phyloP scores from a whole-genome alignment of 2,329 filamentous ascomycete species.

The Ceratocystiopsis minuta region DNA sequence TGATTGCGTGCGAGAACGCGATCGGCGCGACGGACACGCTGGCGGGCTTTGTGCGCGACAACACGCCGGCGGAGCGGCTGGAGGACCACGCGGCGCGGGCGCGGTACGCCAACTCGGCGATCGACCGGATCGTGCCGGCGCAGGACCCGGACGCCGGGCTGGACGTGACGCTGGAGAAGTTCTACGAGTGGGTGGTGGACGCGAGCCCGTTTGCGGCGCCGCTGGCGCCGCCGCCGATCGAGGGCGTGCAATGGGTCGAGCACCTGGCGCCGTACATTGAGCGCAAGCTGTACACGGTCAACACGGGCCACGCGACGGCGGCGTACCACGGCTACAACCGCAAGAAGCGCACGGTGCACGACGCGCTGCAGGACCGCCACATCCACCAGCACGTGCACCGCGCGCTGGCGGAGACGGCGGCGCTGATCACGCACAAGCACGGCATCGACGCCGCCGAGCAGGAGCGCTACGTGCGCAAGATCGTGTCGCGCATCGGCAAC shows the following conservation, averaged over 20 bases:
- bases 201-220: slow-evolving; percentile 57
- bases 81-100: slow-evolving; percentile 55
- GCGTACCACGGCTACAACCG: slow-evolving; percentile 87
- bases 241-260: slow-evolving; percentile 85
- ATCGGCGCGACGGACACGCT: slow-evolving; percentile 87
- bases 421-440: slow-evolving; percentile 69
- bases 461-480: slow-evolving; percentile 74
- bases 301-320: slow-evolving; percentile 90
- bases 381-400: slow-evolving; percentile 66
- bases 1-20: slow-evolving; percentile 97
- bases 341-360: slow-evolving; percentile 75
- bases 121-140: slow-evolving; percentile 92
- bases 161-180: slow-evolving; percentile 91
- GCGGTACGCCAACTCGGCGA: slow-evolving; percentile 90
- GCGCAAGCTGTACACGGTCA: slow-evolving; percentile 98
- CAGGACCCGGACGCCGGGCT: slow-evolving; percentile 67
- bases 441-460: slow-evolving; percentile 59
- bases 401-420: slow-evolving; percentile 70
- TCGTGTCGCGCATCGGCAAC: slow-evolving; percentile 85
- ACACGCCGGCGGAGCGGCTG: slow-evolving; percentile 51
- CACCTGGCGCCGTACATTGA: slow-evolving; percentile 91
- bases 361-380: slow-evolving; percentile 63
- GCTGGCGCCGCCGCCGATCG: slow-evolving; percentile 50
- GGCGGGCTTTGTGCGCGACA: slow-evolving; percentile 60
- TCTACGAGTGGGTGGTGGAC: slow-evolving; percentile 98